Percentiles rank a stretch among this genome's conserved stretches.
phyloP scores from a whole-genome alignment of 2,329 filamentous ascomycete species.

The Aureobasidium pullulans region DNA sequence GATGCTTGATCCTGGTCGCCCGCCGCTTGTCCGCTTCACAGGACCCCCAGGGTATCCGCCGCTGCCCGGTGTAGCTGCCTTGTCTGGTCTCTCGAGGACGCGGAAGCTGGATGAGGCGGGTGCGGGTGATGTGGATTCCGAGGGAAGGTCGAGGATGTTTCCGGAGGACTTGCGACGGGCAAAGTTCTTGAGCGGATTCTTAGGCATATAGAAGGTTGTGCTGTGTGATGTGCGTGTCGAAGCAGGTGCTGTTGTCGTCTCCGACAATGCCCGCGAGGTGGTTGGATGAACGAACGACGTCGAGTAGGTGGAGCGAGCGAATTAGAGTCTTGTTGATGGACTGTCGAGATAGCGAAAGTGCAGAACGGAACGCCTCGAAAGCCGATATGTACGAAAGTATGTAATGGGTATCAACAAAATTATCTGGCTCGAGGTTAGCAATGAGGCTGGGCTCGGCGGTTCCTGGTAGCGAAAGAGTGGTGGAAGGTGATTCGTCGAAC shows the following conservation, averaged over 20 bases:
- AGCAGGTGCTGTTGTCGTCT: slow-evolving; percentile 1
- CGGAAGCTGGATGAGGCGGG: slow-evolving; percentile 39
- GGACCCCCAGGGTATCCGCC: slow-evolving; percentile 24
- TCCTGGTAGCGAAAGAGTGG: neutral
- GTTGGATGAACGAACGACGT: neutral
- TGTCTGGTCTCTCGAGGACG: slow-evolving; percentile 46
- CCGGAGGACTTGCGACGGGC: slow-evolving; percentile 48
- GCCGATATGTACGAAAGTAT: neutral
- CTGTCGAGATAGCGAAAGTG: neutral
- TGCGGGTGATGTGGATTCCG: slow-evolving; percentile 13
- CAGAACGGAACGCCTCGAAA: slow-evolving; percentile 1
- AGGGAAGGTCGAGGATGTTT: slow-evolving; percentile 40
- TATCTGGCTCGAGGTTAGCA: slow-evolving; percentile 9
- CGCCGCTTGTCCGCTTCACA: slow-evolving; percentile 25
- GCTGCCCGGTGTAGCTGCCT: slow-evolving; percentile 36
- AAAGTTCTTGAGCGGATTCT: slow-evolving; percentile 48
- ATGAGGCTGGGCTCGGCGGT: neutral
- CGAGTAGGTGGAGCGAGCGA: neutral
- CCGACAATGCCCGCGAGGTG: slow-evolving; percentile 6
- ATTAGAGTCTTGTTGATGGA: neutral
- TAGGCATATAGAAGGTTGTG: slow-evolving; percentile 40
- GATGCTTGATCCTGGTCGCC: slow-evolving; percentile 29
- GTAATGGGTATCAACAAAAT: slow-evolving; percentile 9
- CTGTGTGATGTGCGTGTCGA: neutral
- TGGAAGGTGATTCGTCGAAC: slow-evolving; percentile 7